Base-by-base conservation (phyloP, 345 rosid species). In the Lumnitzera racemosa region DNA sequence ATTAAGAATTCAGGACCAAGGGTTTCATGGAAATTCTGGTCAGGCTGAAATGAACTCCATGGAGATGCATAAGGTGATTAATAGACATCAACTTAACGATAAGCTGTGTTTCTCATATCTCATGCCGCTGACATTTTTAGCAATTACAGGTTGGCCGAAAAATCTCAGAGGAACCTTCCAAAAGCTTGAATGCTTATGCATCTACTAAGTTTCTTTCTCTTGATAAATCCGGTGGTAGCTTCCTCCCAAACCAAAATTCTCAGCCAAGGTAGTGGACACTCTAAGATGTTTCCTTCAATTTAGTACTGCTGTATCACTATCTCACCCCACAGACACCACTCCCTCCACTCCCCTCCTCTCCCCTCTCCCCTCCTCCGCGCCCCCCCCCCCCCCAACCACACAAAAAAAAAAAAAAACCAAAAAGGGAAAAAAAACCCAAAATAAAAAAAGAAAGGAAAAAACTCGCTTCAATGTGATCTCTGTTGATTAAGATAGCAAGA, bases 11-110 rank as follows among this genome's bases (percentile, higher is more conserved):
- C 66, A 48, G 51, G 70, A 76, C 27, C 79, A 71, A 41, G 66
- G 50, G 27, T 62, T 47, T 56, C 56, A 58, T 59, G 76, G 74
- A 36, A 83, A 68, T 57, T 62, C 74, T 54, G 62, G 68, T 66
- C 84, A 77, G 59, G 57, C 56, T 55, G 53, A 75, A 58, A 80
- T 63, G 72, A 78, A 73, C 57, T 58, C 71, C 59, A 52, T 61
- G 66, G 78, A 55, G 62, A 62, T 46, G 47, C 88, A 83, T 51
- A 83, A 74, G 92, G 90, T 90, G 70, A 71, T 59, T 59, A 43
- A 53, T 20, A 9, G 25, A 47, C 24, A 27, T 62, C 13, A 49
- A 13, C 36, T 67, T 15, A 16, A 52, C 58, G 20, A 27, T 46
- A 49, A 24, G 56, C 15, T 27, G 55, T 62, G 14, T 15, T 0